Evolutionary conservation across 768 basidiomycete species (phyloP).

Genomic region (Exidia glandulosa): DNA sequence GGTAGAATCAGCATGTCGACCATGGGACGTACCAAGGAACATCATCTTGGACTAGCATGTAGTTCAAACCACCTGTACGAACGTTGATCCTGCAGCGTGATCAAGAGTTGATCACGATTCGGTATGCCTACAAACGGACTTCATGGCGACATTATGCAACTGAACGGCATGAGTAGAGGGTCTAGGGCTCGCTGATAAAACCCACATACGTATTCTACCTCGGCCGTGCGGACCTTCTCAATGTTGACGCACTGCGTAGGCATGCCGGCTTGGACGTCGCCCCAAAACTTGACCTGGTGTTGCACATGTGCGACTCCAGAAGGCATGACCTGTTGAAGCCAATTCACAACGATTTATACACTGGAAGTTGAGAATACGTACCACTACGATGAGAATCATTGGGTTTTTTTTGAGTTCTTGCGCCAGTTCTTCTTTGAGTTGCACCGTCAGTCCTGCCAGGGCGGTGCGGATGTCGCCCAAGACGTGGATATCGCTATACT

Average conservation of each 20-base stretch:
- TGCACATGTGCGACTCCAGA: conserved; percentile 34
- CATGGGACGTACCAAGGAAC: neutral
- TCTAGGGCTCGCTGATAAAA: neutral
- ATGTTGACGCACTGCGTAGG: conserved; percentile 34
- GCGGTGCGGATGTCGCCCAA: too few relatives aligned
- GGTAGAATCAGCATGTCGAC: neutral
- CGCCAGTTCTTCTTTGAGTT: too few relatives aligned
- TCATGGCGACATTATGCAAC: conserved; percentile 44
- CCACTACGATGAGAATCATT: neutral
- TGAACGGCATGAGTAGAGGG: conserved; percentile 33
- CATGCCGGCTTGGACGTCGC: conserved; percentile 36
- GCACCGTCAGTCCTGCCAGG: too few relatives aligned
- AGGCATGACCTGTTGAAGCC: conserved; percentile 29
- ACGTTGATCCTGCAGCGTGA: neutral
- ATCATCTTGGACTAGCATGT: neutral
- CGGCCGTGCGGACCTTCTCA: neutral
- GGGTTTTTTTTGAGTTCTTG: too few relatives aligned
- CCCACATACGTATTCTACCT: conserved; percentile 1
- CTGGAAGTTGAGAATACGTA: neutral
- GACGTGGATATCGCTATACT: too few relatives aligned
- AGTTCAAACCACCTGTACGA: neutral
- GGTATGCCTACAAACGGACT: conserved; percentile 22
- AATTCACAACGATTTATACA: neutral
- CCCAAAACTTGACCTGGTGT: conserved; percentile 41
- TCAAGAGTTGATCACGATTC: neutral